A percentile compares a stretch with the other conserved stretches of the same genome.
Evolutionary conservation across 2,329 filamentous ascomycete species (phyloP).

Genomic region (Cercospora citrullina): DNA sequence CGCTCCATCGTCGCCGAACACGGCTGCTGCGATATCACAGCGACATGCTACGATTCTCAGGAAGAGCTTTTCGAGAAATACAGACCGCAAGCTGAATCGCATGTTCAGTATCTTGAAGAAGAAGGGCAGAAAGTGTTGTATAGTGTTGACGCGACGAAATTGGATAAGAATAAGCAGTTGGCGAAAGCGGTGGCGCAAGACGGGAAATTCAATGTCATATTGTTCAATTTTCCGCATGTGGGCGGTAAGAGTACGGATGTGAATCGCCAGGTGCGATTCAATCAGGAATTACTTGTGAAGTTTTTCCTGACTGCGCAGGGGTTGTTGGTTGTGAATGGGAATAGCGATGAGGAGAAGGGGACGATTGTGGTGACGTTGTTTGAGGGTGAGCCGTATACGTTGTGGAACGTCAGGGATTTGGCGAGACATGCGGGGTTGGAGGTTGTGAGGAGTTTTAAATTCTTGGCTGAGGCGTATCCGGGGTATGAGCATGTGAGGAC

Average conservation of each 20-base stretch:
- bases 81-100: constrained; percentile 64
- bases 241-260: constrained; percentile 90
- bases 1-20: constrained; percentile 66
- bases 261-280: constrained; percentile 88
- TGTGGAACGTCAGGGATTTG: constrained; percentile 92
- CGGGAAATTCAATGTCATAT: constrained; percentile 68
- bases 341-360: constrained; percentile 39
- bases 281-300: constrained; percentile 73
- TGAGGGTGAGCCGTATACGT: constrained; percentile 88
- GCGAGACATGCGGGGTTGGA: constrained; percentile 73
- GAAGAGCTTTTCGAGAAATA: constrained; percentile 64
- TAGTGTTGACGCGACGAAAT: constrained; percentile 67
- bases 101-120: constrained; percentile 56
- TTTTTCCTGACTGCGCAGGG: constrained; percentile 62
- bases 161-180: constrained; percentile 50
- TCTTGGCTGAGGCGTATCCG: constrained; percentile 66
- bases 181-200: constrained; percentile 38
- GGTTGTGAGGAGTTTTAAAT: constrained; percentile 69
- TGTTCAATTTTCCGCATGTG: constrained; percentile 97
- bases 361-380: constrained; percentile 81
- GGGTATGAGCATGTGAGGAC: constrained; percentile 74
- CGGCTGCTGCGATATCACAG: constrained; percentile 65
- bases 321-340: constrained; percentile 52
- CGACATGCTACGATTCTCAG: constrained; percentile 65
- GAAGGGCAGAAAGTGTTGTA: constrained; percentile 56